phyloP scores from a whole-genome alignment of 2,329 filamentous ascomycete species.

The Rutstroemia sp. region DNA sequence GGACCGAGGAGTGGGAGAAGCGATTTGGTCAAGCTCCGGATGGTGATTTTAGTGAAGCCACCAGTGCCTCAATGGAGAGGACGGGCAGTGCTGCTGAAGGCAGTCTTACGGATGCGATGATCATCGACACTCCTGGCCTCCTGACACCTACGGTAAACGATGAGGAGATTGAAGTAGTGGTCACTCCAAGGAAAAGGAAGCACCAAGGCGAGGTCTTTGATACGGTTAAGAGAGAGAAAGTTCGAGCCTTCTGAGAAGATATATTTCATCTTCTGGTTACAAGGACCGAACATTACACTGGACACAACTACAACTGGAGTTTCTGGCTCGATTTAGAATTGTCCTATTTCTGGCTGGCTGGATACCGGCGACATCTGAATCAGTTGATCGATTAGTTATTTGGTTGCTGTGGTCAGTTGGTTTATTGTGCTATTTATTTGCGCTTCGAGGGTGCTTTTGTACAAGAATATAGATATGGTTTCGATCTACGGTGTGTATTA shows the following conservation, averaged over 20 bases:
- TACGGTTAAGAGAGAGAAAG: background rate
- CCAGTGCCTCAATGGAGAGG: background rate
- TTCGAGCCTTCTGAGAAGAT: background rate
- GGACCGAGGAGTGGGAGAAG: constrained; percentile 18
- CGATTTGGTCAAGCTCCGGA: constrained; percentile 5
- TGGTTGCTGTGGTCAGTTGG: too few relatives aligned
- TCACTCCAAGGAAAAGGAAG: background rate
- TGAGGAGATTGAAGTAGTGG: constrained; percentile 12
- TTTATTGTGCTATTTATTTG: too few relatives aligned
- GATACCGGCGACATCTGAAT: too few relatives aligned
- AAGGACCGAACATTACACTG: too few relatives aligned
- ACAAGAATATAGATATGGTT: too few relatives aligned
- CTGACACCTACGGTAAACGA: constrained; percentile 21
- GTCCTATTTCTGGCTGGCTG: too few relatives aligned
- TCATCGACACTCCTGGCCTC: constrained; percentile 25
- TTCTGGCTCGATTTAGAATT: too few relatives aligned
- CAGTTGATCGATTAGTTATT: too few relatives aligned
- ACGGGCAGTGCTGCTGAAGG: constrained; percentile 12
- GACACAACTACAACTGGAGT: too few relatives aligned
- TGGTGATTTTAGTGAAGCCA: background rate
- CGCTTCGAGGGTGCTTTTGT: too few relatives aligned
- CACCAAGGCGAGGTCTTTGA: background rate
- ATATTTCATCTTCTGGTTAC: too few relatives aligned
- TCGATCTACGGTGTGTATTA: too few relatives aligned
- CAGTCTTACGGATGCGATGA: constrained; percentile 29